phyloP scores from a whole-genome alignment of 768 basidiomycete species.

The Sporobolomyces roseus region DNA sequence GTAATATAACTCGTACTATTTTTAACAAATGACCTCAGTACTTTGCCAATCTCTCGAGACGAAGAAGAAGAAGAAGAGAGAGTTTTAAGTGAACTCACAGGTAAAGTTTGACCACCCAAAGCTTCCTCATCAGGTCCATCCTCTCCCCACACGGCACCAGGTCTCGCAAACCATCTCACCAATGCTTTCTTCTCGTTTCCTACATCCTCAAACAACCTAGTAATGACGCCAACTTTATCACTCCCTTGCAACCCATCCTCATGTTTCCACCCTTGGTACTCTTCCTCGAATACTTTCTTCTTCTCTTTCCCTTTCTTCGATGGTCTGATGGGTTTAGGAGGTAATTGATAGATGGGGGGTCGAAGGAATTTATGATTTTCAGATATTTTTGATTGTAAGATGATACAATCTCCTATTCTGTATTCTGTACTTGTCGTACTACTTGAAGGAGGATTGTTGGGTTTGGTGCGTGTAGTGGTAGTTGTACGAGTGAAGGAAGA shows the following conservation, averaged over 20 bases:
- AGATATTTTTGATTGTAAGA: slow-evolving; percentile 1
- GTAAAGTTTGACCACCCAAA: neutral
- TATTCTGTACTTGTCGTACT: slow-evolving; percentile 5
- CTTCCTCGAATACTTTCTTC: neutral
- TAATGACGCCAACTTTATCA: slow-evolving; percentile 39
- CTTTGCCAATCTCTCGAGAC: neutral
- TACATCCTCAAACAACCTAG: slow-evolving; percentile 35
- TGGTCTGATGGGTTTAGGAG: neutral
- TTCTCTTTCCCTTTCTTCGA: slow-evolving; percentile 10
- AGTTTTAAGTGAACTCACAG: neutral
- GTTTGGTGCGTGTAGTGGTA: too few species aligned
- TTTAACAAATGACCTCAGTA: too few species aligned
- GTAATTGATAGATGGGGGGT: slow-evolving; percentile 9
- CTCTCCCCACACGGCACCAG: slow-evolving; percentile 27
- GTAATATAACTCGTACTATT: slow-evolving; percentile 42
- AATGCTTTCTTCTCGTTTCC: slow-evolving; percentile 25
- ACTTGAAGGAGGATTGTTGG: too few species aligned
- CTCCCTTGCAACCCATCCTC: slow-evolving; percentile 19
- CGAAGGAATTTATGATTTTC: slow-evolving; percentile 36
- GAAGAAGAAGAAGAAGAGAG: neutral
- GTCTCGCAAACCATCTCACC: slow-evolving; percentile 38
- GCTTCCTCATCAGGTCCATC: slow-evolving; percentile 31
- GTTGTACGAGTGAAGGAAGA: slow-evolving; percentile 20
- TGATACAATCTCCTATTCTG: slow-evolving; percentile 22
- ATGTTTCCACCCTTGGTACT: slow-evolving; percentile 25